Conservation (phyloP, 2,329 filamentous ascomycete genomes). For the Pseudogymnoascus sp. region DNA sequence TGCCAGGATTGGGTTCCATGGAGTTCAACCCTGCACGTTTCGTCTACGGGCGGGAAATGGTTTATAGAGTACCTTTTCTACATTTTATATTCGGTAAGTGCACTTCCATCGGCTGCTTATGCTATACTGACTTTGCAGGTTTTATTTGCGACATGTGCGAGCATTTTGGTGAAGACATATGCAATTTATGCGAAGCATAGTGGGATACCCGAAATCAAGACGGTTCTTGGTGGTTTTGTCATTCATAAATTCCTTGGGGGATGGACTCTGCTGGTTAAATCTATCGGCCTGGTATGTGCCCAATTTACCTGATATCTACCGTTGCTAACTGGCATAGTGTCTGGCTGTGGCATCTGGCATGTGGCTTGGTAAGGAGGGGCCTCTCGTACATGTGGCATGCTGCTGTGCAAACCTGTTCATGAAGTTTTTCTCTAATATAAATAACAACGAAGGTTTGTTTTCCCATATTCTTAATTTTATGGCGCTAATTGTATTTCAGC, state of each 20-base stretch:
- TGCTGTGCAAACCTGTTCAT: conserved; percentile 93
- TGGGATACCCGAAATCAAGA: conserved; percentile 97
- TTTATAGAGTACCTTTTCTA: conserved; percentile 84
- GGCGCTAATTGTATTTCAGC: conserved; percentile 43
- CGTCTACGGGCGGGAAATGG: conserved; percentile 62
- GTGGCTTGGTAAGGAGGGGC: conserved; percentile 95
- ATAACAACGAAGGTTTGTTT: conserved; percentile 69
- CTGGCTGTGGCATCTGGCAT: conserved; percentile 88
- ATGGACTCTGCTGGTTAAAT: conserved; percentile 88
- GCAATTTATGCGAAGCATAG: conserved; percentile 86
- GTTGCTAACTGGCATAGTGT: conserved; percentile 47
- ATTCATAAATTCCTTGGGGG: conserved; percentile 77
- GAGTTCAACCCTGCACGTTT: conserved; percentile 64
- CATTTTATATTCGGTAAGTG: conserved; percentile 67
- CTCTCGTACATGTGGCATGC: conserved; percentile 90
- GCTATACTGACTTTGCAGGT: conserved; percentile 41
- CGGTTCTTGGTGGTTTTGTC: conserved; percentile 85
- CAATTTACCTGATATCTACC: background rate
- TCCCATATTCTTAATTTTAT: conserved; percentile 4
- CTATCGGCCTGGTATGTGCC: conserved; percentile 65
- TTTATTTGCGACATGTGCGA: conserved; percentile 68
- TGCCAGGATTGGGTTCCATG: conserved; percentile 85
- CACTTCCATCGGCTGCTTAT: conserved; percentile 11
- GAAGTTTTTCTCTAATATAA: conserved; percentile 75
- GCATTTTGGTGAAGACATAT: conserved; percentile 73